Conservation (phyloP, 2,329 filamentous ascomycete genomes). For the Penicillium sp. region DNA sequence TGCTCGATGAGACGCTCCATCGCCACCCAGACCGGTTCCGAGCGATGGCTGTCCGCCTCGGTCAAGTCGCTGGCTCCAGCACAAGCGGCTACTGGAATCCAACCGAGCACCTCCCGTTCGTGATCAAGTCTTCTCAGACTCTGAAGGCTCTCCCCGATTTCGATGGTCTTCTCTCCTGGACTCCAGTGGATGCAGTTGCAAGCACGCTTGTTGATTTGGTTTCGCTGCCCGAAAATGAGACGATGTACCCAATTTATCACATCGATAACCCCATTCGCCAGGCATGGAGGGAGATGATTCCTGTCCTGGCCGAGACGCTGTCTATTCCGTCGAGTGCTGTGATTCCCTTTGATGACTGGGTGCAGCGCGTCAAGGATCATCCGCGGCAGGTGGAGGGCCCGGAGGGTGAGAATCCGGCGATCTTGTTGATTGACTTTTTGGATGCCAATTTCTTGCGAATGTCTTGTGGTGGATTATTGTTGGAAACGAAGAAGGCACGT, state of each 20-base stretch:
- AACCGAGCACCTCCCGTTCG: slow-evolving; percentile 51
- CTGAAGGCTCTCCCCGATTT: slow-evolving; percentile 46
- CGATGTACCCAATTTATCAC: slow-evolving; percentile 42
- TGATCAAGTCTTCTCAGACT: slow-evolving; percentile 54
- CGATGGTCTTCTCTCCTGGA: slow-evolving; percentile 46
- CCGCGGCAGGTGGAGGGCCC: neutral
- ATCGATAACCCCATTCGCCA: slow-evolving; percentile 49
- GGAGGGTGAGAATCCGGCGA: slow-evolving; percentile 30
- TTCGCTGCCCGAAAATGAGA: neutral
- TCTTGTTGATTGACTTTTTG: slow-evolving; percentile 32
- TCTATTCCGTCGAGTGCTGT: slow-evolving; percentile 29
- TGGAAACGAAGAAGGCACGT: slow-evolving; percentile 37
- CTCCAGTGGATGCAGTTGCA: slow-evolving; percentile 46
- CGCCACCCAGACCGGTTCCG: slow-evolving; percentile 45
- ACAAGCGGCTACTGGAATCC: slow-evolving; percentile 57
- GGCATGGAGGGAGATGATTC: slow-evolving; percentile 40
- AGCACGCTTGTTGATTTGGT: slow-evolving; percentile 32
- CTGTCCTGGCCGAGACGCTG: slow-evolving; percentile 36
- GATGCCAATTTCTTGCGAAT: slow-evolving; percentile 42
- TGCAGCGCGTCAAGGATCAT: slow-evolving; percentile 34
- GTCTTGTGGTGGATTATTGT: slow-evolving; percentile 47
- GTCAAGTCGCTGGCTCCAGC: slow-evolving; percentile 55
- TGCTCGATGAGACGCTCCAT: slow-evolving; percentile 52
- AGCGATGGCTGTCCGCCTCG: slow-evolving; percentile 47
- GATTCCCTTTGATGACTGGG: slow-evolving; percentile 45